These are phyloP conservation scores for Erucastrum elatum DNA, from an alignment of 345 rosid genomes.

Conservation along the genomic window DNA sequence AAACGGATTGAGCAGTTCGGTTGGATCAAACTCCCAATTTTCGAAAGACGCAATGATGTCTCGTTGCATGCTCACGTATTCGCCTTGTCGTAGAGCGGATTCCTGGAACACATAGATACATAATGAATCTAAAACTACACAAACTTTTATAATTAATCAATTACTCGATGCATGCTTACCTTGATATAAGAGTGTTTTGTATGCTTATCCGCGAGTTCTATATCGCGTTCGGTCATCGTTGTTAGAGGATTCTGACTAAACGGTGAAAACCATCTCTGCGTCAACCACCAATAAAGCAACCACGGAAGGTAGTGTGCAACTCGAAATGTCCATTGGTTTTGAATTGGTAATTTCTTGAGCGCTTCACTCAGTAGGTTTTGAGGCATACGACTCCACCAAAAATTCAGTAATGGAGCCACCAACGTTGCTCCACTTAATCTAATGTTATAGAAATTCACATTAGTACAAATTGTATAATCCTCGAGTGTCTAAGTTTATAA, in stretches of 20 bases:
- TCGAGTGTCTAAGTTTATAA: background rate
- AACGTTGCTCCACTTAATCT: constrained; percentile 69
- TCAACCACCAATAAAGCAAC: constrained; percentile 86
- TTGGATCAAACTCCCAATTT: constrained; percentile 80
- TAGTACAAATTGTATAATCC: background rate
- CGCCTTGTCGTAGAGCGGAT: constrained; percentile 66
- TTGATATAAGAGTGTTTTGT: constrained; percentile 40
- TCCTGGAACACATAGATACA: constrained; percentile 34
- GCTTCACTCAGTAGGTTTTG: constrained; percentile 39
- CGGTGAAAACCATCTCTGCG: constrained; percentile 73
- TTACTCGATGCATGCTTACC: constrained; percentile 36
- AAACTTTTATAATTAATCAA: background rate
- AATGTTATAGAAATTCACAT: background rate
- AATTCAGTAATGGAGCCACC: constrained; percentile 69
- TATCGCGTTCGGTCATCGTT: constrained; percentile 41
- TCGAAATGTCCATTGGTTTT: constrained; percentile 42
- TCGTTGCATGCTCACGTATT: constrained; percentile 51
- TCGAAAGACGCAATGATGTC: constrained; percentile 56
- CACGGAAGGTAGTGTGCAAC: constrained; percentile 69
- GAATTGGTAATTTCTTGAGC: constrained; percentile 44
- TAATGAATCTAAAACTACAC: background rate
- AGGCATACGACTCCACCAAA: constrained; percentile 83
- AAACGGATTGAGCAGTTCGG: constrained; percentile 61
- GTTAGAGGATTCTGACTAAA: constrained; percentile 47
- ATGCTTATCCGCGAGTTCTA: constrained; percentile 46